Evolutionary conservation across 495 filamentous ascomycete genomes (phyloP), one percentile per base, ranked within the genome.

Genomic region (Penicillium tannophilum): DNA sequence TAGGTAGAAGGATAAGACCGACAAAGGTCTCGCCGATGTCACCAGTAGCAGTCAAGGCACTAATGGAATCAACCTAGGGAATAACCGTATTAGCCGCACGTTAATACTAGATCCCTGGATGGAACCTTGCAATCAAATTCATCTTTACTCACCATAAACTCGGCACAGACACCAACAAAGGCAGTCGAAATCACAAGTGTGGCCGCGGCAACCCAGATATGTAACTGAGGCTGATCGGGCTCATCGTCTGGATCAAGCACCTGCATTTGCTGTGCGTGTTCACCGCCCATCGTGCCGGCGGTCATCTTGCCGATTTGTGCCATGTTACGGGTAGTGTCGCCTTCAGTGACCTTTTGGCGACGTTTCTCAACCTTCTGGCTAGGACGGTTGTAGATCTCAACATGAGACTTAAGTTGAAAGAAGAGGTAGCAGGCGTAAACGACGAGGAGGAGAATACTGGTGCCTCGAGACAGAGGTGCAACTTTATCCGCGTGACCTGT

Each of bases 141-240:
- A 14, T 36, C 12, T 36, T 36, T 14, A 56, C 55, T 58, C 65
- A 76, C 91, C 85, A 97, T 92, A 69, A 86, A 96, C 68, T 97
- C 93, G 17, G 93, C 90, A 68, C 93, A 96, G 36, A 96, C 76
- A 17, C 88, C 93, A 52, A 97, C 90, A 35, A 96, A 76, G 14
- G 85, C 86, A 6, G 93, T 97, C 1, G 88, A 86, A 35, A 83
- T 75, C 11, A 76, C 77, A 8, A 98, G 82, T 0, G 89, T 91
- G 44, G 83, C 72, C 7, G 94, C 36, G 4, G 93, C 92, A 43
- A 90, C 88, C 36, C 63, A 63, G 42, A 93, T 76, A 24, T 83
- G 82, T 9, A 97, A 78, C 62, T 90, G 84, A 0, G 92, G 90
- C 61, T 84, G 78, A 65, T 96, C 91, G 0, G 86, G 82, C 53